Evolutionary conservation across 192 early-diverging fungal species (phyloP).

Genomic region (Coemansia sp.): DNA sequence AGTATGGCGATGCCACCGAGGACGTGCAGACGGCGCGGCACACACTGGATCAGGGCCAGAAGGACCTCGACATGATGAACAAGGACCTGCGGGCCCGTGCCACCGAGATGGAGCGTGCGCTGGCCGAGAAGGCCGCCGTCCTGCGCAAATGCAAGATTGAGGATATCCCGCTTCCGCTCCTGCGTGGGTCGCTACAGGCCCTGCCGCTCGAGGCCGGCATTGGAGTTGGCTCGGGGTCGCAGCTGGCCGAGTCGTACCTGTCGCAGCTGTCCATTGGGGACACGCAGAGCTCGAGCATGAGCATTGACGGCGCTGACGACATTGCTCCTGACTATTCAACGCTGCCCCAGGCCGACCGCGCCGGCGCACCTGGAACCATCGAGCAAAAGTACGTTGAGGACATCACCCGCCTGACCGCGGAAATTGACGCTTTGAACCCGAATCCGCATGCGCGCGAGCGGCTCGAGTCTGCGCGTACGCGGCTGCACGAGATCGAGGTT

Average conservation of each 20-base stretch:
- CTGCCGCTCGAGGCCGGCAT: constrained; percentile 63
- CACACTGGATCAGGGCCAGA: constrained; percentile 64
- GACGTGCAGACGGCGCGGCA: constrained; percentile 62
- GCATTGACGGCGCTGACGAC: constrained; percentile 22
- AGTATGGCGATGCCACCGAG: constrained; percentile 58
- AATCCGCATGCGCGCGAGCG: constrained; percentile 88
- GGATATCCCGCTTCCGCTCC: constrained; percentile 85
- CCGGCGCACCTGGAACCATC: constrained; percentile 16
- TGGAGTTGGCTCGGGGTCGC: constrained; percentile 41
- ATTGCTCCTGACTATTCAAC: constrained; percentile 36
- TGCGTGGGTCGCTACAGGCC: constrained; percentile 70
- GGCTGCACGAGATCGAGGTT: constrained; percentile 73
- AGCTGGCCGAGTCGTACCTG: constrained; percentile 35
- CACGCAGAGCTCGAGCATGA: constrained; percentile 35
- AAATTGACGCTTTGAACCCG: constrained; percentile 84
- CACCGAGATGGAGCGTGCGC: constrained; percentile 73
- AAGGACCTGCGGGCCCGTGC: constrained; percentile 40
- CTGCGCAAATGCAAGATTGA: constrained; percentile 91
- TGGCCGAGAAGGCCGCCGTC: constrained; percentile 74
- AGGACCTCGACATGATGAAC: constrained; percentile 54
- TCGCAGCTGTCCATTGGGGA: constrained; percentile 48
- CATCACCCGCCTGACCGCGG: constrained; percentile 25
- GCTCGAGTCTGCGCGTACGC: constrained; percentile 78
- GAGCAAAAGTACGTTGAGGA: constrained; percentile 38
- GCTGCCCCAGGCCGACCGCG: constrained; percentile 28